Base-by-base conservation (phyloP, 495 filamentous ascomycete genomes). In the Aspergillus baeticus region DNA sequence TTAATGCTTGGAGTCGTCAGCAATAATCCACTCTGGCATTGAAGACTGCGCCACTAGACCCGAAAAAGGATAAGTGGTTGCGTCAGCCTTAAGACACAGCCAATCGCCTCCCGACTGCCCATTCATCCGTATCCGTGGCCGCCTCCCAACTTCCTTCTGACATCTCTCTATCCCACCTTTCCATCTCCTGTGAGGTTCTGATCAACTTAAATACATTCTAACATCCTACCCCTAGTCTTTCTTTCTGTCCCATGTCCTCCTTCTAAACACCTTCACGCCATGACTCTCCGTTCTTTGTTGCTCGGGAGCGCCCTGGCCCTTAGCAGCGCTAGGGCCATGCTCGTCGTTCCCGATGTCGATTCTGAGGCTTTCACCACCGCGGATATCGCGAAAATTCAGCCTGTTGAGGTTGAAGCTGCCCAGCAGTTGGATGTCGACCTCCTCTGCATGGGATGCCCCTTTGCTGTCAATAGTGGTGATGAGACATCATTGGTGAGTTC, bases 391-490 rank as follows among this genome's bases (percentile, higher is more conserved):
- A 59, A 51, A 18, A 36, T 70, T 13, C 59, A 69, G 21, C 69
- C 71, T 0, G 20, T 74, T 29, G 59, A 67, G 34, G 43, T 67
- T n/a, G 58, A 67, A 29, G 63, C 71, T 21, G 58, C 65, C 7
- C 65, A 63, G 31, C 63, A 67, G 43, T 63, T 69, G 42, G 57
- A 63, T 5, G 55, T 82, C 37, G 64, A 68, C 10, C 59, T 82
- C 10, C 63, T 69, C 36, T 82, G 79, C 62, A 69, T 69, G 20
- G 74, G 75, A 22, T 82, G 79, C 51, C 77, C 76, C 0, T 77
- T 74, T 70, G 59, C 67, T 72, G 67, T 69, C 59, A 65, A 60
- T 66, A 76, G 54, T 51, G 67, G 65, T 63, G 67, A 67, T 58
- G 57, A 68, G 45, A 70, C 74, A 2, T 65, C 66, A 26, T 57